phyloP scores from a whole-genome alignment of 2,329 filamentous ascomycete genomes.

The Colletotrichum horii region DNA sequence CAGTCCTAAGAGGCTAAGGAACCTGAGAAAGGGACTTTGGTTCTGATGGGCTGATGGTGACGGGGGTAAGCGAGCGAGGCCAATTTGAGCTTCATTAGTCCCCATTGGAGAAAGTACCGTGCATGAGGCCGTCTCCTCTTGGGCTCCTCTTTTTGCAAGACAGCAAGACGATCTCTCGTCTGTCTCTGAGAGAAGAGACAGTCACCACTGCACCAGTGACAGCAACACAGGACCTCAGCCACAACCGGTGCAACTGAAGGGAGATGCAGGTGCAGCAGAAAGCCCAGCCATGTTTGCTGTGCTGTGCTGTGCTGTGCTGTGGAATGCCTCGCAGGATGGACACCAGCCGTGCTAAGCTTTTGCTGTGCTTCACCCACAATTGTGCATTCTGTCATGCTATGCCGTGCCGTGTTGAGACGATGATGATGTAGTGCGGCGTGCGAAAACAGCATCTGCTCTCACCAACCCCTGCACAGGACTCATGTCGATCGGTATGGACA shows the following conservation, averaged over 20 bases:
- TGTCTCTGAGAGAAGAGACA: neutral
- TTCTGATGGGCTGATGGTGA: conserved; percentile 19
- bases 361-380: neutral
- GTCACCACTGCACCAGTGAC: neutral
- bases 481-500: neutral
- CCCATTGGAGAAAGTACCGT: conserved; percentile 13
- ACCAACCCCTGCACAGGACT: neutral
- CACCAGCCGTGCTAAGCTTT: neutral
- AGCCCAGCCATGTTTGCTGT: neutral
- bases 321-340: neutral
- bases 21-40: conserved; percentile 9
- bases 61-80: conserved; percentile 17
- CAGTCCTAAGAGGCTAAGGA: too few species aligned
- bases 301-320: neutral
- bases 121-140: conserved; percentile 1
- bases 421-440: neutral
- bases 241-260: neutral
- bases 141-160: neutral
- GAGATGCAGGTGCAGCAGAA: neutral
- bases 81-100: conserved; percentile 7
- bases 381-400: neutral
- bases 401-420: neutral
- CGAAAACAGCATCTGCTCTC: neutral
- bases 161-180: neutral
- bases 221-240: conserved; percentile 4